Conservation (phyloP, 805 yeast genomes). For the Hanseniaspora occidentalis region DNA sequence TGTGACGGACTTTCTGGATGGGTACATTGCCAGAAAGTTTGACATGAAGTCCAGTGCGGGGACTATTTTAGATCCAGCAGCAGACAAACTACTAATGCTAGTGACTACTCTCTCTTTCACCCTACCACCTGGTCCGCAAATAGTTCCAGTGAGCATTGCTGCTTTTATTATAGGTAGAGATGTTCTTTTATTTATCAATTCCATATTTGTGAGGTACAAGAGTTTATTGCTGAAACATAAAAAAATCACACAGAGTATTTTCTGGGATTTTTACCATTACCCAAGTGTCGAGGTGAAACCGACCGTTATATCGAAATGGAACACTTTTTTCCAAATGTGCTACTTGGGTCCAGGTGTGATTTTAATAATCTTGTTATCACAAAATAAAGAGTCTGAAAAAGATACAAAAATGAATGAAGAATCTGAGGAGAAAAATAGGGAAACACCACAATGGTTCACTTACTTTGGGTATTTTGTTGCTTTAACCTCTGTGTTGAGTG, state of each 20-base stretch:
- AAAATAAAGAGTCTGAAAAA: constrained; percentile 7
- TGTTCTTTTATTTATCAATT: constrained; percentile 54
- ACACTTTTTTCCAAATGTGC: constrained; percentile 87
- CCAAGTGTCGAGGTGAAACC: constrained; percentile 86
- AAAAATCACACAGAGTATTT: constrained; percentile 42
- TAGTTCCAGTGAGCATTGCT: constrained; percentile 62
- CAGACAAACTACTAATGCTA: constrained; percentile 85
- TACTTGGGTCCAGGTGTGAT: constrained; percentile 58
- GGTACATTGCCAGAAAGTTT: constrained; percentile 74
- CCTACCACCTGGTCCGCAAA: constrained; percentile 33
- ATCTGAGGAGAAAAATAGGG: not conserved
- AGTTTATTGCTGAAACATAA: constrained; percentile 27
- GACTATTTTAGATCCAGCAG: constrained; percentile 86
- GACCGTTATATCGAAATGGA: constrained; percentile 70
- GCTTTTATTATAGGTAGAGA: constrained; percentile 75
- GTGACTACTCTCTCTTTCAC: constrained; percentile 71
- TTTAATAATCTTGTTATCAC: constrained; percentile 11
- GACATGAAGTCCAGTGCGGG: constrained; percentile 75
- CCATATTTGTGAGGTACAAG: constrained; percentile 56
- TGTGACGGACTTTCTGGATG: constrained; percentile 84
- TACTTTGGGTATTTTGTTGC: constrained; percentile 45
- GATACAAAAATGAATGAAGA: constrained; percentile 2
- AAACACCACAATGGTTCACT: constrained; percentile 14
- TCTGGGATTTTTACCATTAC: constrained; percentile 58
- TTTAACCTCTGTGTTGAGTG: constrained; percentile 64